Evolutionary conservation across 2,329 filamentous ascomycete species (phyloP).

Genomic region (Penicillium sp.): DNA sequence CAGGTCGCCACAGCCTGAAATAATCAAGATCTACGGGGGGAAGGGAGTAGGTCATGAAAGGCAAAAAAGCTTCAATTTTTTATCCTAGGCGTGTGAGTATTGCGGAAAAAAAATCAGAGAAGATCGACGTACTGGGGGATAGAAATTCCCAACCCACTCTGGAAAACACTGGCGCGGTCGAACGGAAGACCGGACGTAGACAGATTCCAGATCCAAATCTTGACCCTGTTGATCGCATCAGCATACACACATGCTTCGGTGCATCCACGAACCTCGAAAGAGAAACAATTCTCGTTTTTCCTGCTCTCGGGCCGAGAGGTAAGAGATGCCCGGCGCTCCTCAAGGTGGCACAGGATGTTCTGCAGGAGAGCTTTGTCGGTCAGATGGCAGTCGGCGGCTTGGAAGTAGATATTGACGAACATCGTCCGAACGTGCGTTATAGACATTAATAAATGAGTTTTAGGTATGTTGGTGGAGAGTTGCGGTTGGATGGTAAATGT

Average conservation of each 20-base stretch:
- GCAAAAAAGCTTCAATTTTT: no score
- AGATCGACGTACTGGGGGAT: neutral
- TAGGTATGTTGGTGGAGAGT: neutral
- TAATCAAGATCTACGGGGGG: no score
- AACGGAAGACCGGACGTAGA: neutral
- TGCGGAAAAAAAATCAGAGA: no score
- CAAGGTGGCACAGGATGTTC: neutral
- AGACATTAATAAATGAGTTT: neutral
- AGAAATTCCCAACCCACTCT: neutral
- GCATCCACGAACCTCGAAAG: neutral
- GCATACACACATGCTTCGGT: neutral
- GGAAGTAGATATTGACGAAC: neutral
- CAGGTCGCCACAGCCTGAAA: no score
- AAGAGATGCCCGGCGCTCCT: neutral
- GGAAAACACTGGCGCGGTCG: neutral
- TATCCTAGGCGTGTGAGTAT: no score
- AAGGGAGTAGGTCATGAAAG: no score
- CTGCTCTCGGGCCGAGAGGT: neutral
- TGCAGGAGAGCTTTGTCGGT: neutral
- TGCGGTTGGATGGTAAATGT: neutral
- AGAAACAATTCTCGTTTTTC: neutral
- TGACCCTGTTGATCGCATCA: neutral
- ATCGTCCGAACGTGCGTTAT: neutral
- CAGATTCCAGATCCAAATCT: neutral
- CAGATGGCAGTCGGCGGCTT: neutral